Percentiles rank a stretch among this genome's conserved stretches.
Conservation (phyloP, 2,329 filamentous ascomycete genomes). For the Cryphonectria carpinicola region DNA sequence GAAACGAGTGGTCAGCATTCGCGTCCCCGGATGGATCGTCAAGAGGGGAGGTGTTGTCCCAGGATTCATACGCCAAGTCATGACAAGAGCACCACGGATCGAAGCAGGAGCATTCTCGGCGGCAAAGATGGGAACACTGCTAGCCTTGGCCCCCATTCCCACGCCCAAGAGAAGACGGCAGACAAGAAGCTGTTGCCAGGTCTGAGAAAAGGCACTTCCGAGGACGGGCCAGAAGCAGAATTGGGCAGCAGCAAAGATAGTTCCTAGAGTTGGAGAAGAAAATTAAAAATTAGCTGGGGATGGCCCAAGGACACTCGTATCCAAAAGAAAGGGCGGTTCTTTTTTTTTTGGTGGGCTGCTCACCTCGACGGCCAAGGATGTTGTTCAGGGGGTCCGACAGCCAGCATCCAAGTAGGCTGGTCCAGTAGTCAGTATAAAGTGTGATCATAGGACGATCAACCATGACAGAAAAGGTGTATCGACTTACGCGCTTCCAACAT, state of each 20-base stretch:
- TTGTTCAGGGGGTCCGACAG: slow-evolving; percentile 50
- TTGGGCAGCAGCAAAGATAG: slow-evolving; percentile 39
- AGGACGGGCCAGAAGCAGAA: slow-evolving; percentile 64
- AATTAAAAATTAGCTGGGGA: neutral
- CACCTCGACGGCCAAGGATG: slow-evolving; percentile 47
- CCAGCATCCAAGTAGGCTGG: slow-evolving; percentile 58
- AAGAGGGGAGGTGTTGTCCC: slow-evolving; percentile 40
- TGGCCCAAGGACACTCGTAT: neutral
- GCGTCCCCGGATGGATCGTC: slow-evolving; percentile 50
- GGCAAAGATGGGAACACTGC: slow-evolving; percentile 60
- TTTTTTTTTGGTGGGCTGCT: neutral
- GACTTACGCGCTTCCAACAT: slow-evolving; percentile 43
- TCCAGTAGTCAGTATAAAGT: slow-evolving; percentile 31
- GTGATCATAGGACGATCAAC: neutral
- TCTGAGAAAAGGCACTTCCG: slow-evolving; percentile 66
- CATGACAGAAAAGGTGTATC: neutral
- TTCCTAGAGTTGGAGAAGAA: slow-evolving; percentile 27
- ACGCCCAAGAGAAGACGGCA: slow-evolving; percentile 71
- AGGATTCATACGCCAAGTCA: slow-evolving; percentile 56
- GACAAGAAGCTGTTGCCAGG: slow-evolving; percentile 69
- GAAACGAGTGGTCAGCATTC: slow-evolving; percentile 45
- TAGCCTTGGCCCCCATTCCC: slow-evolving; percentile 69
- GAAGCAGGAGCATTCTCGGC: slow-evolving; percentile 56
- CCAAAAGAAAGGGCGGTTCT: neutral
- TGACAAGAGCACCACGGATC: slow-evolving; percentile 58